A percentile compares a stretch with the other conserved stretches of the same genome.
These are phyloP conservation scores for Eremomyces bilateralis DNA, from an alignment of 495 filamentous ascomycete genomes.

Conservation along the genomic window DNA sequence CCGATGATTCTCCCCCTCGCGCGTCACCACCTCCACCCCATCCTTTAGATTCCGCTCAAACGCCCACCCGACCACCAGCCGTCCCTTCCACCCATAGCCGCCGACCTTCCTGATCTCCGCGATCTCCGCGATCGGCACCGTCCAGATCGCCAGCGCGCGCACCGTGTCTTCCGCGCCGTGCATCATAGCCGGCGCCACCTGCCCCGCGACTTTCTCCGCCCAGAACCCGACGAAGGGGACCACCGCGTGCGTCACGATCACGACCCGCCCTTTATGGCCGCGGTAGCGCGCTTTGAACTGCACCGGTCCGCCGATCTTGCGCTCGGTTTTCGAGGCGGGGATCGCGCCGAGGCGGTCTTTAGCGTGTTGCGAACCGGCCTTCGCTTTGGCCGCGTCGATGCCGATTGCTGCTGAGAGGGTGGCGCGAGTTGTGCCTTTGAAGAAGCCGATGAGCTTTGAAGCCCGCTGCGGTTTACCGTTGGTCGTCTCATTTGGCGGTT, in stretches of 20 bases:
- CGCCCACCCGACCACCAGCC: slow-evolving; percentile 66
- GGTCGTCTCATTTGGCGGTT: slow-evolving; percentile 14
- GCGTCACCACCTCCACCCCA: slow-evolving; percentile 47
- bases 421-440: slow-evolving; percentile 47
- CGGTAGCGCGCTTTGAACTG: slow-evolving; percentile 52
- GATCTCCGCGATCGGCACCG: slow-evolving; percentile 36
- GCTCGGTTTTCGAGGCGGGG: slow-evolving; percentile 24
- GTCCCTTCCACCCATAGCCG: slow-evolving; percentile 75
- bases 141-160: too few relatives aligned
- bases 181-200: slow-evolving; percentile 28
- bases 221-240: slow-evolving; percentile 39
- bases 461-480: slow-evolving; percentile 19
- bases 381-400: slow-evolving; percentile 45
- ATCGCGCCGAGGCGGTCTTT: slow-evolving; percentile 52
- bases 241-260: slow-evolving; percentile 38
- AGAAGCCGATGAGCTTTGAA: slow-evolving; percentile 37
- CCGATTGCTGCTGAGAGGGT: slow-evolving; percentile 46
- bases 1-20: slow-evolving; percentile 28
- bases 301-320: slow-evolving; percentile 36
- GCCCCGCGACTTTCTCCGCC: slow-evolving; percentile 23
- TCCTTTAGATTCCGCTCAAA: slow-evolving; percentile 56
- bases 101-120: slow-evolving; percentile 60
- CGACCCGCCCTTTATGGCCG: slow-evolving; percentile 49
- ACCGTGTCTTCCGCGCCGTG: too few relatives aligned
- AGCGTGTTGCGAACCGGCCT: slow-evolving; percentile 40